A percentile compares a stretch with the other conserved stretches of the same genome.
Evolutionary conservation across 805 yeast species (phyloP).

Genomic region (Candida oleophila): DNA sequence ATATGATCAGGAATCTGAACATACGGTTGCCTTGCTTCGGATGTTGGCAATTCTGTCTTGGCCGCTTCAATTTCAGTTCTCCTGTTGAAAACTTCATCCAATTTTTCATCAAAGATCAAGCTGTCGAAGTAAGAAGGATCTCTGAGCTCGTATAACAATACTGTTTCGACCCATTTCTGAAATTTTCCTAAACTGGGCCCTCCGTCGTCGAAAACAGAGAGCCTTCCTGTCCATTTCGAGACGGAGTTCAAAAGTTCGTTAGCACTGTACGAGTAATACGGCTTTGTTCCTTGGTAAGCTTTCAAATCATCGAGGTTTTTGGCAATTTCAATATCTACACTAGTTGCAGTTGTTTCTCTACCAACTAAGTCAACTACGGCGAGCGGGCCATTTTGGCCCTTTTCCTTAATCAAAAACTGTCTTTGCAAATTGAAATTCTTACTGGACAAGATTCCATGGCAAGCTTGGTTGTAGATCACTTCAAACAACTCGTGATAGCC

Average conservation of each 20-base stretch:
- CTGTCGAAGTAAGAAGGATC: constrained; percentile 1
- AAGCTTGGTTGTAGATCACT: background rate
- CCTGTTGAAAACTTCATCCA: background rate
- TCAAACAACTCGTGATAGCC: background rate
- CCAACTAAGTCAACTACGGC: background rate
- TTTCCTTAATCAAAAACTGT: background rate
- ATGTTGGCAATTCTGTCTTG: too few relatives aligned
- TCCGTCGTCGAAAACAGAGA: background rate
- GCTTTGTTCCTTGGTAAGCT: background rate
- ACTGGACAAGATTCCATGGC: background rate
- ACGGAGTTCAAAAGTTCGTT: background rate
- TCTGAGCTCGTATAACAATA: background rate
- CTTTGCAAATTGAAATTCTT: background rate
- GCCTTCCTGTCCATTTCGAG: background rate
- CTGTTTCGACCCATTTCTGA: background rate
- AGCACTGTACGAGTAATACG: background rate
- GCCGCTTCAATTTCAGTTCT: background rate
- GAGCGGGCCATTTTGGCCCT: background rate
- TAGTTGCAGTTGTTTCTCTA: background rate
- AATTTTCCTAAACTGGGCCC: background rate
- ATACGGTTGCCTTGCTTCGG: constrained; percentile 4
- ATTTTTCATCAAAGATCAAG: background rate
- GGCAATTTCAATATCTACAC: background rate
- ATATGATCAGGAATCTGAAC: constrained; percentile 20
- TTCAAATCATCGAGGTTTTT: background rate